Conservation (phyloP, 495 filamentous ascomycete species). For the Aspergillus hancockii region DNA sequence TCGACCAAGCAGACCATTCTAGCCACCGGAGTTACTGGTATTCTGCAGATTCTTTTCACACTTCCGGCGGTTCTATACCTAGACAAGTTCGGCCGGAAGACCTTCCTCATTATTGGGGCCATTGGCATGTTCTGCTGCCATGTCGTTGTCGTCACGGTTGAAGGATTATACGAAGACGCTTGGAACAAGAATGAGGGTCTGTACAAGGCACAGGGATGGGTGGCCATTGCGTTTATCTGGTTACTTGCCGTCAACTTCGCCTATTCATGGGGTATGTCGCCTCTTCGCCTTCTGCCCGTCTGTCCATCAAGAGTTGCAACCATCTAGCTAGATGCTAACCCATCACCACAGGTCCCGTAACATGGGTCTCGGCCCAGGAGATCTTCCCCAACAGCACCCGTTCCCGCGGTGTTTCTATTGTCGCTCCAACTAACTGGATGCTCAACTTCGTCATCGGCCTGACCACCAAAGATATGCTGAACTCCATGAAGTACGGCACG, state of each 20-base stretch:
- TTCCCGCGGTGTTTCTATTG: conserved; percentile 46
- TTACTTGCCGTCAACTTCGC: conserved; percentile 48
- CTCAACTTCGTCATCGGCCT: conserved; percentile 47
- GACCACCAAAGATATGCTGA: conserved; percentile 40
- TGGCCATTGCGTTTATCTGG: conserved; percentile 45
- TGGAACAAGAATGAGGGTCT: conserved; percentile 19
- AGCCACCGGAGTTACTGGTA: conserved; percentile 69
- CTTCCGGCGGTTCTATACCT: conserved; percentile 66
- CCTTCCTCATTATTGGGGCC: conserved; percentile 70
- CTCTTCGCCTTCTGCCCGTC: no score
- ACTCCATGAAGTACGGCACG: conserved; percentile 35
- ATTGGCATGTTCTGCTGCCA: conserved; percentile 66
- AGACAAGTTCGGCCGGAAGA: conserved; percentile 69
- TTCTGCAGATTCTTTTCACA: conserved; percentile 71
- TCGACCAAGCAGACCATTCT: conserved; percentile 57
- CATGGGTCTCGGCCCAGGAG: conserved; percentile 47
- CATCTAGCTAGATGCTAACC: no score
- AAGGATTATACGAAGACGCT: conserved; percentile 34
- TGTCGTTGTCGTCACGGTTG: conserved; percentile 46
- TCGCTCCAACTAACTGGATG: conserved; percentile 46
- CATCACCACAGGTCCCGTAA: conserved; percentile 29
- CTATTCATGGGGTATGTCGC: conserved; percentile 41
- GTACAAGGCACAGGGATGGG: conserved; percentile 40
- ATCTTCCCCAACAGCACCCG: conserved; percentile 50
- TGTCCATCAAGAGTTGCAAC: no score